Conservation (phyloP, 169 alveolate genomes). For the Eimeria acervulina region DNA sequence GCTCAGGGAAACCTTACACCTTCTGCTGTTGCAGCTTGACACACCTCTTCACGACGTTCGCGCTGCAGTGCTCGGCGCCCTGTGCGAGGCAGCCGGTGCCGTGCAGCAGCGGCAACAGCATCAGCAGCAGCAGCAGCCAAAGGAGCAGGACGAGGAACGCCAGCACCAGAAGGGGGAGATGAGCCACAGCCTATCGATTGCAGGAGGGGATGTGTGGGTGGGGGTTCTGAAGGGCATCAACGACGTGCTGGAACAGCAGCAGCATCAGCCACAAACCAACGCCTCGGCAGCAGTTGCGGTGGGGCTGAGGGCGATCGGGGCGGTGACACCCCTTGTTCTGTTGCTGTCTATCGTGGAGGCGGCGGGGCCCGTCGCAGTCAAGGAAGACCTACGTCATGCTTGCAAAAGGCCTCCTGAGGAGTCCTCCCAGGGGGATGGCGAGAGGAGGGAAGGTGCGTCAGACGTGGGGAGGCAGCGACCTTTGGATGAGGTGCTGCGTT, state of each 20-base stretch:
- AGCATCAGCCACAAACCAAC: not conserved
- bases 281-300: constrained; percentile 38
- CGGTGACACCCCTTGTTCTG: constrained; percentile 44
- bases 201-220: constrained; percentile 23
- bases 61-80: constrained; percentile 43
- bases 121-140: not conserved
- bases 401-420: not conserved
- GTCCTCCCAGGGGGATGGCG: not conserved
- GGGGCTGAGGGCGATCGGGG: constrained; percentile 60
- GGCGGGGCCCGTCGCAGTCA: not conserved
- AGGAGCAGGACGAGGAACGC: not conserved
- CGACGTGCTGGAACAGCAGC: constrained; percentile 45
- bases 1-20: not conserved
- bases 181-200: not conserved
- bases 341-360: not conserved
- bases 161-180: not conserved
- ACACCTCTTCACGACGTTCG: constrained; percentile 54
- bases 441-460: not conserved
- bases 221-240: constrained; percentile 41
- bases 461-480: not conserved
- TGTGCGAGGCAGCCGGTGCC: constrained; percentile 62
- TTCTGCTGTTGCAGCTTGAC: constrained; percentile 34
- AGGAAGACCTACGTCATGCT: not conserved
- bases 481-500: not conserved
- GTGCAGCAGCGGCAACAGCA: constrained; percentile 39